Percentiles rank a stretch among this genome's conserved stretches.
Conservation (phyloP, 768 basidiomycete species). For the Strobilomyces dryophilus region DNA sequence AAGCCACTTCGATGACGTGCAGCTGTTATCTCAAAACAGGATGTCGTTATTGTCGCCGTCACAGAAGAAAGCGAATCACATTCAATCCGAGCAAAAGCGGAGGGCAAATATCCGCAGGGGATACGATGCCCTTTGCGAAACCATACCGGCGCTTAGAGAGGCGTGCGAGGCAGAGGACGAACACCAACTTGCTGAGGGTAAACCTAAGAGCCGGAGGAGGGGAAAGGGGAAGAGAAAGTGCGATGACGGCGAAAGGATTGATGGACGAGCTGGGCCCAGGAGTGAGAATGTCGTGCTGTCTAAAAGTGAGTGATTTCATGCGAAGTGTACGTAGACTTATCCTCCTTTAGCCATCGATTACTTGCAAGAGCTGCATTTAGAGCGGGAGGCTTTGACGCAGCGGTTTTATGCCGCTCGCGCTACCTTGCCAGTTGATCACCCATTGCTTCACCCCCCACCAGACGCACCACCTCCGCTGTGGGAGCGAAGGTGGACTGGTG, state of each 20-base stretch:
- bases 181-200: slow-evolving; percentile 32
- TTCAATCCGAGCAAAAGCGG: slow-evolving; percentile 91
- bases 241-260: slow-evolving; percentile 59
- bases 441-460: slow-evolving; percentile 36
- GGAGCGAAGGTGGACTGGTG: slow-evolving; percentile 85
- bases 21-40: slow-evolving; percentile 9
- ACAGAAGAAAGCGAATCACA: slow-evolving; percentile 92
- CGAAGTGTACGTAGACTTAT: slow-evolving; percentile 3
- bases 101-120: slow-evolving; percentile 86
- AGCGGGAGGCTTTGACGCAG: slow-evolving; percentile 51
- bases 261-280: slow-evolving; percentile 83
- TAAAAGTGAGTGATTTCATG: slow-evolving; percentile 58
- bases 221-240: slow-evolving; percentile 36
- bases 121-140: slow-evolving; percentile 83
- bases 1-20: slow-evolving; percentile 10
- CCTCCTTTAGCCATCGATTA: slow-evolving; percentile 74
- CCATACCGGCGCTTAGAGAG: slow-evolving; percentile 76
- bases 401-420: slow-evolving; percentile 59
- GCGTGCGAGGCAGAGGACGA: slow-evolving; percentile 78
- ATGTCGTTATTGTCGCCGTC: slow-evolving; percentile 61
- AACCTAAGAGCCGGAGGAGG: slow-evolving; percentile 34
- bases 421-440: slow-evolving; percentile 57
- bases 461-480: slow-evolving; percentile 48
- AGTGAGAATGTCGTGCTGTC: slow-evolving; percentile 88
- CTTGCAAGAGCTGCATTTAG: slow-evolving; percentile 59